Conservation (phyloP, 2,329 filamentous ascomycete genomes). For the Penicillium brevicompactum region DNA sequence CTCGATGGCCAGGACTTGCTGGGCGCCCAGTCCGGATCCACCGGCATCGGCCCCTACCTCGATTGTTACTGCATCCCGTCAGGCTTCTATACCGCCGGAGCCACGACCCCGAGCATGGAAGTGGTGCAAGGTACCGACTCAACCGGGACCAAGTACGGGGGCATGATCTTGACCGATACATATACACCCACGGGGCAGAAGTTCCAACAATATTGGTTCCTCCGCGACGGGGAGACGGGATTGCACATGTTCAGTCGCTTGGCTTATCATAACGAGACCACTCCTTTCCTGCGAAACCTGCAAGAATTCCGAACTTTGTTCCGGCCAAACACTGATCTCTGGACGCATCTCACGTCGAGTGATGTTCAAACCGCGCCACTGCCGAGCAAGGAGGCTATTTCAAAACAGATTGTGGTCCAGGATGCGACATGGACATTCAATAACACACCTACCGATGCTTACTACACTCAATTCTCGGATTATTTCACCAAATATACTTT, state of each 20-base stretch:
- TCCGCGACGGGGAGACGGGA: conserved; percentile 64
- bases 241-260: conserved; percentile 64
- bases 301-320: conserved; percentile 66
- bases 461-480: conserved; percentile 58
- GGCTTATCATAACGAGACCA: conserved; percentile 60
- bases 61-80: conserved; percentile 65
- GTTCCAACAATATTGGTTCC: conserved; percentile 67
- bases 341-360: conserved; percentile 65
- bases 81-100: conserved; percentile 62
- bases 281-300: conserved; percentile 59
- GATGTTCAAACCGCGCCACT: conserved; percentile 57
- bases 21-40: conserved; percentile 46
- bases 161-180: conserved; percentile 61
- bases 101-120: conserved; percentile 51
- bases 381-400: conserved; percentile 41
- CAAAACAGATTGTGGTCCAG: conserved; percentile 57
- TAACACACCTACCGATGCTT: conserved; percentile 56
- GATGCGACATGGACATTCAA: conserved; percentile 66
- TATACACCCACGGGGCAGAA: conserved; percentile 61
- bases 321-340: conserved; percentile 60
- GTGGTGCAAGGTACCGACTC: conserved; percentile 56
- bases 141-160: conserved; percentile 56
- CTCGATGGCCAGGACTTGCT: conserved; percentile 58
- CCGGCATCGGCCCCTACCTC: conserved; percentile 60
- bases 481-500: conserved; percentile 71